These are phyloP conservation scores for Apiotrichum laibachii DNA, from an alignment of 1,284 basidiomycete species.

Conservation along the genomic window DNA sequence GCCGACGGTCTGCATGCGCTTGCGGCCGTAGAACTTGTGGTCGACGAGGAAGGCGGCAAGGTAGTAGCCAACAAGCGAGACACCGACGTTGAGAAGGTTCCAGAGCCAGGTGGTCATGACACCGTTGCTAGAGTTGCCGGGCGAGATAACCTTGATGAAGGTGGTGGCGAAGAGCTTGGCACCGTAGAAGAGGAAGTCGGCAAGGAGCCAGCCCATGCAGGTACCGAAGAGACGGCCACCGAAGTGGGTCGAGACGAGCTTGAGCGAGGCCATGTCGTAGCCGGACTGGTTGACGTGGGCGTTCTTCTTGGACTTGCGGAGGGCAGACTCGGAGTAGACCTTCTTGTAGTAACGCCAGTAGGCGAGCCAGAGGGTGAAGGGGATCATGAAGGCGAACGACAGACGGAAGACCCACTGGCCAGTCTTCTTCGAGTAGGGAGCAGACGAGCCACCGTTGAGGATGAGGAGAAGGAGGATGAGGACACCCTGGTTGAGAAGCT, in stretches of 20 bases:
- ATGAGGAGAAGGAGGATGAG: slow-evolving; percentile 56
- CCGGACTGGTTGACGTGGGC: slow-evolving; percentile 54
- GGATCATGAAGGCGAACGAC: slow-evolving; percentile 56
- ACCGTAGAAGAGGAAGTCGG: slow-evolving; percentile 58
- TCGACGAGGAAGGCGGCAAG: slow-evolving; percentile 58
- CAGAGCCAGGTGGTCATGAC: slow-evolving; percentile 56
- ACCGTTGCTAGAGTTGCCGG: slow-evolving; percentile 32
- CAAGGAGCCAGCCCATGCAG: slow-evolving; percentile 56
- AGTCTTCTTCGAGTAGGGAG: slow-evolving; percentile 51
- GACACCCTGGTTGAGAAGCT: slow-evolving; percentile 57
- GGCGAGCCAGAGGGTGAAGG: slow-evolving; percentile 56
- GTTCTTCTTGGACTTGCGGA: slow-evolving; percentile 54
- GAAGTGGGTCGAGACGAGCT: slow-evolving; percentile 55
- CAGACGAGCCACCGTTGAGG: slow-evolving; percentile 51
- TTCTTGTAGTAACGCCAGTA: slow-evolving; percentile 58
- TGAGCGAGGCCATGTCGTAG: slow-evolving; percentile 56
- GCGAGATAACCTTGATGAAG: slow-evolving; percentile 56
- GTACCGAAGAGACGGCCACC: slow-evolving; percentile 56
- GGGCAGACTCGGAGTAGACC: slow-evolving; percentile 47
- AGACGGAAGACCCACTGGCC: slow-evolving; percentile 58
- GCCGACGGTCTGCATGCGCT: slow-evolving; percentile 56
- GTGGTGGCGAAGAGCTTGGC: slow-evolving; percentile 52
- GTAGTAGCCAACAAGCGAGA: slow-evolving; percentile 57
- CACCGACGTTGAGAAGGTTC: slow-evolving; percentile 56
- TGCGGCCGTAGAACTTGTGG: slow-evolving; percentile 55